Percentiles rank a stretch among this genome's conserved stretches.
phyloP scores from a whole-genome alignment of 2,329 filamentous ascomycete species.

The Paecilomyces variotii region DNA sequence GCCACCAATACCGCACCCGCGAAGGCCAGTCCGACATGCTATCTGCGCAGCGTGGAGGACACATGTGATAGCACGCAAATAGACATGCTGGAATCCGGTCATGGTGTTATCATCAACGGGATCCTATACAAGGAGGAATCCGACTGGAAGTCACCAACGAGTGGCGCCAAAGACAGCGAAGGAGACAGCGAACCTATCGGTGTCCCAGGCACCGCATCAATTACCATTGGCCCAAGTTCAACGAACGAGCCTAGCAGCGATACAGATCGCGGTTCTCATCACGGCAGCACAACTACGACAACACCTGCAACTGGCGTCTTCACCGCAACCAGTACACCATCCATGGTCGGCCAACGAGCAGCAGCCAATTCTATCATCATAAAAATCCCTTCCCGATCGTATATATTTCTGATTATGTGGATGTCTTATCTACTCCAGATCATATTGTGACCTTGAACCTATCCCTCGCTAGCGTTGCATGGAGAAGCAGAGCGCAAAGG shows the following conservation, averaged over 20 bases:
- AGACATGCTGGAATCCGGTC: conserved; percentile 38
- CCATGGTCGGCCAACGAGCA: conserved; percentile 1
- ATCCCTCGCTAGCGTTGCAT: not conserved
- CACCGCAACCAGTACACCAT: conserved; percentile 22
- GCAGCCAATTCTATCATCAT: not conserved
- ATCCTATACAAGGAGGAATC: conserved; percentile 41
- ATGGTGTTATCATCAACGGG: conserved; percentile 54
- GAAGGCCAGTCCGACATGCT: conserved; percentile 50
- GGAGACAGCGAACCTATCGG: conserved; percentile 14
- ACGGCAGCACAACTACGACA: conserved; percentile 15
- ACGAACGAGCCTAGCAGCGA: conserved; percentile 1
- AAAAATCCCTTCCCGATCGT: not conserved
- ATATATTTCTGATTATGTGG: not conserved
- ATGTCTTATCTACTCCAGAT: not conserved
- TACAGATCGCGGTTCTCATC: not conserved
- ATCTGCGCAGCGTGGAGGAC: conserved; percentile 43
- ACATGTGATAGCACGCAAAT: conserved; percentile 49
- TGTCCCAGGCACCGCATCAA: conserved; percentile 17
- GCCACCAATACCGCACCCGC: conserved; percentile 46
- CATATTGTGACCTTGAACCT: not conserved
- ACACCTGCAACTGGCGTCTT: conserved; percentile 19
- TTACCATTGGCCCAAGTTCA: conserved; percentile 9
- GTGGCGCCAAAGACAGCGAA: conserved; percentile 1
- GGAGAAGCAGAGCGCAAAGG: not conserved
- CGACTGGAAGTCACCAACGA: conserved; percentile 28